phyloP scores from a whole-genome alignment of 2,329 filamentous ascomycete species.

The Tolypocladium album region DNA sequence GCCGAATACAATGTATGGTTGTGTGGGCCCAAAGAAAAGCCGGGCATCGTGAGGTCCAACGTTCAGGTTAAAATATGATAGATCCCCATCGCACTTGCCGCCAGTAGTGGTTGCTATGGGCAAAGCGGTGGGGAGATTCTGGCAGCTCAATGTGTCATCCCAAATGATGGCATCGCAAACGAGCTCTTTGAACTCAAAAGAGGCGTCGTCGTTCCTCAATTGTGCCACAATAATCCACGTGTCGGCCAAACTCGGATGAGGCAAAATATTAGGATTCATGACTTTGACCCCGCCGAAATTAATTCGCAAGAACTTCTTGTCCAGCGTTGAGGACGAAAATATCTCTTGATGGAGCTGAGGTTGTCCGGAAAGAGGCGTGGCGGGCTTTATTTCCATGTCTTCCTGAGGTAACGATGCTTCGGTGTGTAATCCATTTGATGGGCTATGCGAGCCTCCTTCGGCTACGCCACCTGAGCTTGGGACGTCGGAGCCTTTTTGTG shows the following conservation, averaged over 20 bases:
- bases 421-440: background rate
- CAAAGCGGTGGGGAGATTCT: slow-evolving; percentile 26
- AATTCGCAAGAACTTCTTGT: slow-evolving; percentile 38
- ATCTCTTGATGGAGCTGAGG: slow-evolving; percentile 23
- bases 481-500: background rate
- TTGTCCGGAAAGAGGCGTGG: background rate
- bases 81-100: slow-evolving; percentile 32
- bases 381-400: background rate
- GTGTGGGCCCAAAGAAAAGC: slow-evolving; percentile 41
- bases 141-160: slow-evolving; percentile 29
- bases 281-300: slow-evolving; percentile 28
- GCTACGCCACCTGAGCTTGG: background rate
- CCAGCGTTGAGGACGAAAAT: slow-evolving; percentile 32
- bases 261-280: slow-evolving; percentile 47
- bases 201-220: slow-evolving; percentile 17
- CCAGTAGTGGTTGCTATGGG: slow-evolving; percentile 34
- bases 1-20: slow-evolving; percentile 41
- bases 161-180: slow-evolving; percentile 39
- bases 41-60: slow-evolving; percentile 48
- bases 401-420: background rate
- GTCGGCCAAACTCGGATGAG: slow-evolving; percentile 35
- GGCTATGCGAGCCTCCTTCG: background rate
- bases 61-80: slow-evolving; percentile 29
- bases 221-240: slow-evolving; percentile 44
- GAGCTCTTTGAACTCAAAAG: slow-evolving; percentile 29